Base-by-base conservation (phyloP, 805 yeast species). In the Priceomyces haplophilus region DNA sequence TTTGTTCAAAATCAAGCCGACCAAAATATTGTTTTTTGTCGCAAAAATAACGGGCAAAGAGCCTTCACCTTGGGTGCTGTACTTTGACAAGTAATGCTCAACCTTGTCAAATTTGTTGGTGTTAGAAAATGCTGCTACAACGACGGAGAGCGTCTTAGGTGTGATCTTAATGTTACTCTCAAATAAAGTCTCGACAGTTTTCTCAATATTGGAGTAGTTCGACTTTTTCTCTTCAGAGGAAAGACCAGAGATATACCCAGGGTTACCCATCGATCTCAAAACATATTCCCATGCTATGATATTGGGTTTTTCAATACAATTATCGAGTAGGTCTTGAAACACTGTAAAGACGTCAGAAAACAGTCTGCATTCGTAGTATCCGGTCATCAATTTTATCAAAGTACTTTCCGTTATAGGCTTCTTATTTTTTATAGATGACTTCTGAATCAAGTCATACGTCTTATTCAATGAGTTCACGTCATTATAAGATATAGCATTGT, bases 261-360 rank as follows among this genome's bases (percentile, higher is more conserved):
- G 64, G 45, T 59, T 64, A 7, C 72, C 68, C 54, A 74, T 70
- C 0, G 83, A 69, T 40, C 73, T 64, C 39, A 85, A 61, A 21
- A 83, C 67, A 40, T 76, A 69, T 40, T 82, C 80, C 88, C 88
- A 85, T 1, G 80, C 58, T 0, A 59, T 50, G n/a, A 70, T 50
- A 3, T 73, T 58, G n/a, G 80, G 80, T 19, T 48, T 54, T 1
- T 47, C 47, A 13, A 69, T 54, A 16, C 72, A 74, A 5, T 56
- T 51, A 8, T 57, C 47, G 20, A 73, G 49, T 63, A 83, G 56
- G 34, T 62, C 65, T 45, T 75, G 76, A 78, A 86, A 83, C 1
- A 78, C 56, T 8, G 61, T 61, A 43, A 74, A 62, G 2, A 75
- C 73, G 29, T 61, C 62, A 12, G 58, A 58, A 13, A 67, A 61